Conservation (phyloP, 495 filamentous ascomycete species). For the Neurospora pannonica region DNA sequence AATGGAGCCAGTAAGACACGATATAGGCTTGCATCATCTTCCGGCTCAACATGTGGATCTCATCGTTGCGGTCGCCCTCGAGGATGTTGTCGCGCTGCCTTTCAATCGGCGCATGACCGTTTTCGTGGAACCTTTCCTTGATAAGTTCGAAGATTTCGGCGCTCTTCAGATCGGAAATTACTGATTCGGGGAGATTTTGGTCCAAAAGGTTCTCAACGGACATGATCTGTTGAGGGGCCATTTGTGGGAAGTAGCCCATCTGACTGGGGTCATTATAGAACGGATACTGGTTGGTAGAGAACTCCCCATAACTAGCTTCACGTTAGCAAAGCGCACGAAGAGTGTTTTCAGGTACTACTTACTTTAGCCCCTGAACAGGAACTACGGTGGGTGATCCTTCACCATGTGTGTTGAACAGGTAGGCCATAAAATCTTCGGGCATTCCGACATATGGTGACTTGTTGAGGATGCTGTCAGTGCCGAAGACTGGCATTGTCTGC, state of each 20-base stretch:
- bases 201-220: slow-evolving; percentile 86
- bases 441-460: slow-evolving; percentile 78
- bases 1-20: slow-evolving; percentile 86
- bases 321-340: slow-evolving; percentile 13
- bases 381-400: slow-evolving; percentile 35
- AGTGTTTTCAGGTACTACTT: slow-evolving; percentile 9
- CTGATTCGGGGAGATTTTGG: slow-evolving; percentile 64
- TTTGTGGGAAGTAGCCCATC: slow-evolving; percentile 43
- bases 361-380: slow-evolving; percentile 43
- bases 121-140: slow-evolving; percentile 69
- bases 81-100: slow-evolving; percentile 70
- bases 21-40: slow-evolving; percentile 96
- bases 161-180: slow-evolving; percentile 81
- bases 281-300: slow-evolving; percentile 37
- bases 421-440: slow-evolving; percentile 86
- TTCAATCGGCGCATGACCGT: slow-evolving; percentile 61
- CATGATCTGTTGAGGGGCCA: slow-evolving; percentile 68
- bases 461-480: slow-evolving; percentile 62
- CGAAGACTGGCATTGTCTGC: slow-evolving; percentile 75
- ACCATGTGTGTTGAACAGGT: slow-evolving; percentile 67
- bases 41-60: slow-evolving; percentile 69
- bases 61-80: slow-evolving; percentile 65
- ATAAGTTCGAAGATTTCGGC: slow-evolving; percentile 81
- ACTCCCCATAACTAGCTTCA: slow-evolving; percentile 37
- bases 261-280: slow-evolving; percentile 39